phyloP scores from a whole-genome alignment of 2,329 filamentous ascomycete species.

The Phaeophleospora eucalypticola region DNA sequence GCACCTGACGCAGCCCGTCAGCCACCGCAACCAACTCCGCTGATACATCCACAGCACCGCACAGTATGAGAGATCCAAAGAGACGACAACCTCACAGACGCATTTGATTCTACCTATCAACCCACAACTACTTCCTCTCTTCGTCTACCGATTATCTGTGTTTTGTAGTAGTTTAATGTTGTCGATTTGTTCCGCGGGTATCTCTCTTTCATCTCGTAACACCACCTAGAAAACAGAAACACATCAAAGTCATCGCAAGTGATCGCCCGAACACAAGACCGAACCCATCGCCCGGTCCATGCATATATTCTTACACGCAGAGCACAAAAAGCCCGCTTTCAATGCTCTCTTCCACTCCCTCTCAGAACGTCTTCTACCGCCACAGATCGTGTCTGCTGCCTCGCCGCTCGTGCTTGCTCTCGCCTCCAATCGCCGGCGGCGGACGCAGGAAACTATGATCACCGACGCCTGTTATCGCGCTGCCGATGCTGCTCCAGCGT shows the following conservation, averaged over 20 bases:
- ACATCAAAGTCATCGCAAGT: background rate
- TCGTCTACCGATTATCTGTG: too few species aligned
- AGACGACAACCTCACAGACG: too few species aligned
- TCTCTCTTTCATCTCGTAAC: background rate
- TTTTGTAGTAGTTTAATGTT: too few species aligned
- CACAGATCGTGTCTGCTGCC: slow-evolving; percentile 34
- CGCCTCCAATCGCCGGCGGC: slow-evolving; percentile 28
- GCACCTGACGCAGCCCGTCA: background rate
- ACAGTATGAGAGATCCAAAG: too few species aligned
- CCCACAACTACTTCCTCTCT: too few species aligned
- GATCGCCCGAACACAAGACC: background rate
- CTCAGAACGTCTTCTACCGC: slow-evolving; percentile 13
- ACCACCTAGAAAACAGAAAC: background rate
- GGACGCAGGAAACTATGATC: slow-evolving; percentile 25
- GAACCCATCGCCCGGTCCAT: background rate
- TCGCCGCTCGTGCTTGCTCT: slow-evolving; percentile 23
- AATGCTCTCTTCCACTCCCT: background rate
- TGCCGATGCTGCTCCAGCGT: slow-evolving; percentile 15
- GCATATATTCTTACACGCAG: background rate
- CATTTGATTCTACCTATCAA: too few species aligned
- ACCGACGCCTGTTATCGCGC: background rate
- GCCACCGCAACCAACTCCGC: background rate
- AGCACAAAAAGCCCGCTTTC: background rate
- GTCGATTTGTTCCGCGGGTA: too few species aligned
- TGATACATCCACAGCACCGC: too few species aligned